These are phyloP conservation scores for Citeromyces hawaiiensis DNA, from an alignment of 1,139 yeast species.

Conservation along the genomic window DNA sequence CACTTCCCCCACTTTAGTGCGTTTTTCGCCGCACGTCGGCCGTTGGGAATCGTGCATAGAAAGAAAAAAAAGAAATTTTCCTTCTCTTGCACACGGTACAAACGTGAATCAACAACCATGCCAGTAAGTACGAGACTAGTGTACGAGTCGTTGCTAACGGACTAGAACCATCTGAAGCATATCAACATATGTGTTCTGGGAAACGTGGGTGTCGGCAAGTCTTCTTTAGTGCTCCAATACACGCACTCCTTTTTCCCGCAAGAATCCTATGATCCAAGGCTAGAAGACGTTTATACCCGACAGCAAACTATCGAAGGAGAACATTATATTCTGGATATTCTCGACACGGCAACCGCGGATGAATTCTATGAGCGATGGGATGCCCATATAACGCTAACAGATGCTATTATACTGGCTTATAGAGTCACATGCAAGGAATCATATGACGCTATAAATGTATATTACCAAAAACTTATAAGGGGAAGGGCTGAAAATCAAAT, in stretches of 20 bases:
- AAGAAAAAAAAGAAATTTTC: slow-evolving; percentile 5
- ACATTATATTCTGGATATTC: slow-evolving; percentile 30
- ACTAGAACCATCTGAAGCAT: slow-evolving; percentile 13
- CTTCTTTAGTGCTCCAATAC: slow-evolving; percentile 37
- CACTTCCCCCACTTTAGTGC: too few species aligned
- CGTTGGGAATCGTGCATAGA: too few species aligned
- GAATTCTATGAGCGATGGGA: slow-evolving; percentile 21
- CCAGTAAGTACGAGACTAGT: too few species aligned
- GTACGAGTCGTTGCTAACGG: too few species aligned
- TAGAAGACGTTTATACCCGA: slow-evolving; percentile 35
- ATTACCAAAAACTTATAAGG: slow-evolving; percentile 25
- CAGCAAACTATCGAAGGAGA: slow-evolving; percentile 18
- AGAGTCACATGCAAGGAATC: slow-evolving; percentile 33
- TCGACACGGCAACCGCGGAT: slow-evolving; percentile 33
- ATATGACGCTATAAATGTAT: slow-evolving; percentile 22
- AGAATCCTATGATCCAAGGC: slow-evolving; percentile 37
- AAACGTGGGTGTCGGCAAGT: slow-evolving; percentile 45
- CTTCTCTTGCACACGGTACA: slow-evolving; percentile 11
- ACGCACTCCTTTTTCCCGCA: slow-evolving; percentile 35
- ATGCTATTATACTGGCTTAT: slow-evolving; percentile 39
- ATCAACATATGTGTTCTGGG: slow-evolving; percentile 42
- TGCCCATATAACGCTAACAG: slow-evolving; percentile 24
- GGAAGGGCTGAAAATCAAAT: slow-evolving; percentile 4
- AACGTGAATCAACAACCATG: too few species aligned
- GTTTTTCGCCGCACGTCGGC: too few species aligned